Base-by-base conservation (phyloP, 768 basidiomycete species). In the Lenzites betulinus region DNA sequence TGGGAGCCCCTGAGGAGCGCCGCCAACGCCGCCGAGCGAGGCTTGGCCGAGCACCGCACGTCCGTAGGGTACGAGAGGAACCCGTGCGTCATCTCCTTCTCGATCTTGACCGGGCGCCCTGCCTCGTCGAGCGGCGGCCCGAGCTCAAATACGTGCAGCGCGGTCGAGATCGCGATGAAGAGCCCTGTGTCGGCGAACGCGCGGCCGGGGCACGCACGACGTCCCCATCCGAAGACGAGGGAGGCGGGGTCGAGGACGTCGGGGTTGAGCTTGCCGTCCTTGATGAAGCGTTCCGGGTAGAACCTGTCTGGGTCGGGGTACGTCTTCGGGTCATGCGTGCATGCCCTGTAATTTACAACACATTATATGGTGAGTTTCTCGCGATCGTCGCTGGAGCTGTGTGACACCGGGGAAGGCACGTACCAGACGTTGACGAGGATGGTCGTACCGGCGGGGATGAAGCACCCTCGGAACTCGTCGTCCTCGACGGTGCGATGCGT, bases 291-390 rank as follows among this genome's bases (percentile, higher is more conserved):
- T 68, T 98, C 95, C 8, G 97, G 97, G 15, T 78, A 60, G 74
- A 98, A 88, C 43, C 74, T 70, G 30, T 95, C 91, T 12, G 95
- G 96, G 36, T 94, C 84, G 23, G 92, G 90, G 79, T 92, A 99
- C 39, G 94, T 83, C 38, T 79, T 78, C 26, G 89, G 83, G 74
- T 98, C 96, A 71, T 97, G 95, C 41, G 95, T 79, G 6, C 95
- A 93, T 70, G 58, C 51, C 62, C 61, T 60, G 15, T 4, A 15
- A 16, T 13, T 13, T 13, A 39, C 38, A 39, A 5, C 30, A 11
- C 22, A 49, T 15, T 15, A 28, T 38, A 36, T n/a, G n/a, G n/a
- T n/a, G n/a, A 30, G 25, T 33, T 11, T 11, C 30, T 11, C 26
- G 15, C 7, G 6, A 41, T 16, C n/a, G 6, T 16, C 11, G 11